phyloP scores from a whole-genome alignment of 2,329 filamentous ascomycete species.

The Colletotrichum simmondsii region DNA sequence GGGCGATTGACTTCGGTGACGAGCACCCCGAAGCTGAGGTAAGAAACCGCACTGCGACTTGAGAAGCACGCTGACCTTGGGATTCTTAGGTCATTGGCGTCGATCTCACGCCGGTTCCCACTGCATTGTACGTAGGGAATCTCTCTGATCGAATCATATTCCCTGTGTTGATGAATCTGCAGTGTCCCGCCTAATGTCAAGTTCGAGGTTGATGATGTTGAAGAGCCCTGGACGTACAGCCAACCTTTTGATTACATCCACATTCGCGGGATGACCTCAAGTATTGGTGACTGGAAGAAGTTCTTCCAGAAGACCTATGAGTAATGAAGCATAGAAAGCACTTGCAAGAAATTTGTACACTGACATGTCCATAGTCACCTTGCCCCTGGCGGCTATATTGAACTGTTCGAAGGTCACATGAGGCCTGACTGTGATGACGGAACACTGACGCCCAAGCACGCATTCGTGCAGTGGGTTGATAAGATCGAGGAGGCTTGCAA shows the following conservation, averaged over 20 bases:
- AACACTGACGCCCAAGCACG: conserved; percentile 8
- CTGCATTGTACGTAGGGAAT: conserved; percentile 30
- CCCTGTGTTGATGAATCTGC: too few relatives aligned
- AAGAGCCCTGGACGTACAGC: neutral
- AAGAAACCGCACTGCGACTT: too few relatives aligned
- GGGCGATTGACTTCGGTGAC: conserved; percentile 34
- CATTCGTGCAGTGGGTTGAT: conserved; percentile 40
- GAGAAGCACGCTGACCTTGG: too few relatives aligned
- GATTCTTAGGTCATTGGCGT: too few relatives aligned
- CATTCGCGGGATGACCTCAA: conserved; percentile 54
- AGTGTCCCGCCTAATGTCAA: conserved; percentile 66
- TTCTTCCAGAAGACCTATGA: conserved; percentile 52
- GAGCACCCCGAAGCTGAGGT: conserved; percentile 42
- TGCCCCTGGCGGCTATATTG: conserved; percentile 53
- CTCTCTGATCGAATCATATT: too few relatives aligned
- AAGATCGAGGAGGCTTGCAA: conserved; percentile 44
- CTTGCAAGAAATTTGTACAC: neutral
- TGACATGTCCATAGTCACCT: conserved; percentile 35
- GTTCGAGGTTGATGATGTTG: conserved; percentile 41
- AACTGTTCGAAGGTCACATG: conserved; percentile 47
- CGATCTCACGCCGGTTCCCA: conserved; percentile 45
- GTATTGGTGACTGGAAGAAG: conserved; percentile 41
- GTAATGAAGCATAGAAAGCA: too few relatives aligned
- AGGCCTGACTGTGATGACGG: conserved; percentile 46
- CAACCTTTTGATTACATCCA: neutral